Percentiles rank a stretch among this genome's conserved stretches.
Evolutionary conservation across 306 rosid species (phyloP).

Genomic region (Castanea crenata): DNA sequence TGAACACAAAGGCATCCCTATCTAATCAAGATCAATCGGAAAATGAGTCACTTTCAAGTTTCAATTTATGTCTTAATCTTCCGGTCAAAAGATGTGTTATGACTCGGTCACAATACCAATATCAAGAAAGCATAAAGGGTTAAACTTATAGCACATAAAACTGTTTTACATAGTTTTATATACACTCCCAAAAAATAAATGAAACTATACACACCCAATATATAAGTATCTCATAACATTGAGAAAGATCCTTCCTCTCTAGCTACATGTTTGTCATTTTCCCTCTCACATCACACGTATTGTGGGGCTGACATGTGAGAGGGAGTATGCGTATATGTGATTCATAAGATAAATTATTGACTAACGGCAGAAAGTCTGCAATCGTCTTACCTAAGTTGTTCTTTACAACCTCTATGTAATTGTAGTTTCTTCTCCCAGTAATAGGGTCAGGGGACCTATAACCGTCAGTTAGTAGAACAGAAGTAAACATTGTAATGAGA

Average conservation of each 20-base stretch:
- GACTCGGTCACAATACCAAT: neutral
- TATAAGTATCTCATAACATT: no score
- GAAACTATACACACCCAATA: no score
- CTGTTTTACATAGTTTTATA: no score
- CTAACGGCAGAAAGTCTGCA: neutral
- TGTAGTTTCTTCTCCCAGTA: constrained; percentile 35
- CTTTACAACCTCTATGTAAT: constrained; percentile 27
- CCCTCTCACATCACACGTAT: no score
- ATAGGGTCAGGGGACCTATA: constrained; percentile 41
- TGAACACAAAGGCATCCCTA: neutral
- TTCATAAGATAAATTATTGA: no score
- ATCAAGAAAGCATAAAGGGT: neutral
- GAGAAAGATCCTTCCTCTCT: no score
- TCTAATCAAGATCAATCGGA: neutral
- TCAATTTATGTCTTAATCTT: neutral
- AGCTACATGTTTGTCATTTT: no score
- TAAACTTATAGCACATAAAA: no score
- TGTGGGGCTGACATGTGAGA: no score
- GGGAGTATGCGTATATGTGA: no score
- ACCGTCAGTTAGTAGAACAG: constrained; percentile 25
- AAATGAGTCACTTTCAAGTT: neutral
- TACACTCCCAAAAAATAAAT: no score
- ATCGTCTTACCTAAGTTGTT: constrained; percentile 29
- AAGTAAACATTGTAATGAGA: constrained; percentile 18
- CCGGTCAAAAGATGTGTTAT: neutral